Evolutionary conservation across 2,329 filamentous ascomycete species (phyloP), one percentile per base, ranked within the genome.

Genomic region (Purpureocillium lavendulum): DNA sequence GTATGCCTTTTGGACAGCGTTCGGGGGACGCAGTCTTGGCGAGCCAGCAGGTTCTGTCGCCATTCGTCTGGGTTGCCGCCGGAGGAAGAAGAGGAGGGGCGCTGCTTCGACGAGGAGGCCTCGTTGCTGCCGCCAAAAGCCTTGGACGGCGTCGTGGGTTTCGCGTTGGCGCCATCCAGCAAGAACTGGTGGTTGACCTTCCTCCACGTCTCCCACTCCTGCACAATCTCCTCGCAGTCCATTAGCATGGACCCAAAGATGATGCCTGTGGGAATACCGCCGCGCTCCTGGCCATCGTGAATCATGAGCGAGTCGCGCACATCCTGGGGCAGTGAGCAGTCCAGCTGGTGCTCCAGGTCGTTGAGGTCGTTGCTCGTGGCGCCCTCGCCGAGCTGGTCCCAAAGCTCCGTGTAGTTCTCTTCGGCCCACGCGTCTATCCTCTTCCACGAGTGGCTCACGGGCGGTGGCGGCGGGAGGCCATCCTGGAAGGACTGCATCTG

Each of bases 181-280:
- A 97, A 73, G 59, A 85, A 95, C 56, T 96, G 87, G 42, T 90
- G 80, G 57, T 95, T 95, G 46, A 98, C 92, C 46, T 78, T 81
- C 52, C 87, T 82, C 92, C 92, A 98, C 57, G 95, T 94, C 53
- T 86, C 84, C 87, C 90, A 97, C 60, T 98, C 92, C 60, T 96
- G 88, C 16, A 95, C 83, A 51, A 98, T 95, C 58, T 98, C 92
- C 62, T 98, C 92, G 57, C 92, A 97, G 61, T 98, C 92, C 42
- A 98, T 77, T 47, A 98, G 67, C 92, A 98, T 98, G 58, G 80
- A 84, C 44, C 89, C 78, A 53, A 98, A 97, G 45, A 98, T 78
- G 49, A 97, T 84, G 46, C 92, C 92, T 0, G 90, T 96, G 1
- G 92, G 92, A 41, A 75, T 74, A 47, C 92, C 92, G 45, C 88